phyloP scores from a whole-genome alignment of 2,329 filamentous ascomycete genomes.

The Aspergillus chevalieri region DNA sequence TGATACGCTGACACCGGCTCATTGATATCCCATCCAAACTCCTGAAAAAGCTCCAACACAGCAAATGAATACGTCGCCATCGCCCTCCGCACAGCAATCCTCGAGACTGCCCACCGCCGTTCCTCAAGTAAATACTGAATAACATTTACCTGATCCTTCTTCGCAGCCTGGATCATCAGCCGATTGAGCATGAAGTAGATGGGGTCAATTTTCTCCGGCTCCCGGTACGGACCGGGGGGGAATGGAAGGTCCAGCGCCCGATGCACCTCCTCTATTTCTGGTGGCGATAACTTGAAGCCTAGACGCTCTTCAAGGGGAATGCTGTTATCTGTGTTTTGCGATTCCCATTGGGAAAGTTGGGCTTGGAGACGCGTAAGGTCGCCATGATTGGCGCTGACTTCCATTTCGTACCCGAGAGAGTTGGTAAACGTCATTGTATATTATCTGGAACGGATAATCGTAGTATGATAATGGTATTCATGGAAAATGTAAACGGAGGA shows the following conservation, averaged over 20 bases:
- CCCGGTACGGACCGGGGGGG: conserved; percentile 1
- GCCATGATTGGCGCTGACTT: background rate
- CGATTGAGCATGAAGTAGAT: background rate
- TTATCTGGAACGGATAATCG: background rate
- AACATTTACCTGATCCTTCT: background rate
- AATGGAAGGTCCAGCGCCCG: background rate
- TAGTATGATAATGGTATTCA: background rate
- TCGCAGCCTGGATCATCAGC: conserved; percentile 1
- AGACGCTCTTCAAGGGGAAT: background rate
- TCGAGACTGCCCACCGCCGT: background rate
- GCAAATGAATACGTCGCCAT: conserved; percentile 1
- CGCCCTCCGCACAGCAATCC: background rate
- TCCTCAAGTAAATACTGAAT: background rate
- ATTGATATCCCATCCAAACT: background rate
- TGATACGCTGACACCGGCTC: background rate
- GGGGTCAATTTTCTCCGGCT: background rate
- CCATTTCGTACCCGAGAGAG: background rate
- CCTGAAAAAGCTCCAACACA: background rate
- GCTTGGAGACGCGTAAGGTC: background rate
- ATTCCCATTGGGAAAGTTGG: background rate
- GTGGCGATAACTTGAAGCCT: background rate
- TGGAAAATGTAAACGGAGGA: background rate
- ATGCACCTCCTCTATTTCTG: background rate
- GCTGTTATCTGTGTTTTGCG: background rate
- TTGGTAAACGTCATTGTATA: background rate